phyloP scores from a whole-genome alignment of 2,329 filamentous ascomycete genomes.

The Claviceps purpurea region DNA sequence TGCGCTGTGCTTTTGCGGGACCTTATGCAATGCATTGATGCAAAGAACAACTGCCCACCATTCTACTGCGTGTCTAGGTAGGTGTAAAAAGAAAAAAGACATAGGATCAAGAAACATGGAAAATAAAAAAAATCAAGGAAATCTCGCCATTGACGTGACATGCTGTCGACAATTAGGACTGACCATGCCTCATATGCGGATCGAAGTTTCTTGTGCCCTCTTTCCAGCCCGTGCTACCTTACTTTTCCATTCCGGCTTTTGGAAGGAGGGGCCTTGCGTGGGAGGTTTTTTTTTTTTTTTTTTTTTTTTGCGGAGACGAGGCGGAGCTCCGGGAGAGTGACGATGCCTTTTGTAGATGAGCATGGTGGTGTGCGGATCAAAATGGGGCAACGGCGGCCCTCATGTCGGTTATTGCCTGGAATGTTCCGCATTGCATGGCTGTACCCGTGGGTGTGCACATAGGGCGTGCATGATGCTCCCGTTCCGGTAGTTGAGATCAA shows the following conservation, averaged over 20 bases:
- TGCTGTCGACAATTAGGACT: neutral
- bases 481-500: neutral
- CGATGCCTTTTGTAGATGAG: conserved; percentile 3
- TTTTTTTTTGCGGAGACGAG: conserved; percentile 1
- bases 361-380: neutral
- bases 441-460: neutral
- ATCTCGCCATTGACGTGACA: neutral
- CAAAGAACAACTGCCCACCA: neutral
- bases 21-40: neutral
- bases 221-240: neutral
- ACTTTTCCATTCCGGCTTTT: neutral
- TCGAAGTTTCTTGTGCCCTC: neutral
- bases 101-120: neutral
- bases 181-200: neutral
- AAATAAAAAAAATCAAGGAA: neutral
- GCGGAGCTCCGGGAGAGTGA: conserved; percentile 4
- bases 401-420: neutral
- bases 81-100: neutral
- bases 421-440: neutral
- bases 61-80: neutral
- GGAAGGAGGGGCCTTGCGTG: neutral
- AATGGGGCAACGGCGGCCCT: neutral
- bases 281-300: neutral
- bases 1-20: neutral
- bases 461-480: no score